Base-by-base conservation (phyloP, 768 basidiomycete species). In the Suillus hirtellus region DNA sequence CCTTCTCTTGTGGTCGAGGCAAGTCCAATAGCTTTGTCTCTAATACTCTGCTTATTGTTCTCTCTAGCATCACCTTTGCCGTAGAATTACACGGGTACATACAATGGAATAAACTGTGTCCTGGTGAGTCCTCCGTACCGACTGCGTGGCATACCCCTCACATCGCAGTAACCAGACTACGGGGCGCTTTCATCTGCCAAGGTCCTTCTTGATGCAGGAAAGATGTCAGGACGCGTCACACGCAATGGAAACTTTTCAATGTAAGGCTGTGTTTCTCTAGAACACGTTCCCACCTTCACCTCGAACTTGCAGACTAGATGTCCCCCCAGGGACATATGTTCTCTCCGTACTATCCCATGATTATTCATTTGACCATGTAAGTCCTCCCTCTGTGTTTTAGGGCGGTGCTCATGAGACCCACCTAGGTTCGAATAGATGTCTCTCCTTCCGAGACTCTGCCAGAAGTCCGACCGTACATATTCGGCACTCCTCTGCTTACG, bases 401-500 rank as follows among this genome's bases (percentile, higher is more conserved):
- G 27, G 42, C 55, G 24, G 35, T 17, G 64, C 61, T 61, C 58
- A 47, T 49, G 62, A 66, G 52, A 65, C 50, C 21, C 43, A 58
- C 21, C 27, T 60, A 94, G 92, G 69, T 90, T 63, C 88, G 89
- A 40, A 72, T 94, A 65, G 89, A 93, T 67, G 81, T 93, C 42
- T 69, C 78, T 44, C 73, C 77, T 62, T 75, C 84, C 42, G 71
- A 80, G 38, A 69, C 75, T 34, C 69, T 76, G 27, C 78, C 80
- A 27, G 83, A 90, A 72, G 81, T 88, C 35, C 81, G 82, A 43
- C 85, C 90, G 7, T 88, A 92, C 70, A 70, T 86, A 58, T 76
- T 84, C 55, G 92, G 90, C 54, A 91, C 90, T 1, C 87, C 90
- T 8, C 71, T 92, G 60, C 81, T 84, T 50, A 85, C 89, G 17